Evolutionary conservation across 2,329 filamentous ascomycete species (phyloP).

Genomic region (Cordyceps fumosorosea): DNA sequence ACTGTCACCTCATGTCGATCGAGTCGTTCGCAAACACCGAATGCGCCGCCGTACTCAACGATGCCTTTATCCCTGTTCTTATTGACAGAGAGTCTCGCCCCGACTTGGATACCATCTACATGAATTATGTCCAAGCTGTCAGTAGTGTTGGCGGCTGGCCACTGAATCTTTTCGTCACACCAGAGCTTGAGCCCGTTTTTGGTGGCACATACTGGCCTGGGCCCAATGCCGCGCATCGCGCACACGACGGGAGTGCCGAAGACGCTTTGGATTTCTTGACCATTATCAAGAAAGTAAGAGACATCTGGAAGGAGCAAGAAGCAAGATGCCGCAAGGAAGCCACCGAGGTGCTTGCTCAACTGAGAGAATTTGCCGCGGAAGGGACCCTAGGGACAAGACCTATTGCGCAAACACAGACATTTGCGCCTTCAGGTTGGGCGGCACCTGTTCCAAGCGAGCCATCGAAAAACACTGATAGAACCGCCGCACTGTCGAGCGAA

Average conservation of each 20-base stretch:
- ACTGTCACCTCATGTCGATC: constrained; percentile 84
- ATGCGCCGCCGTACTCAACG: constrained; percentile 76
- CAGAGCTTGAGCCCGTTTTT: constrained; percentile 87
- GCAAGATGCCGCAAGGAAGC: constrained; percentile 77
- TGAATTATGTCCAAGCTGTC: constrained; percentile 96
- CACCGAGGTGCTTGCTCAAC: constrained; percentile 70
- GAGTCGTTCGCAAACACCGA: constrained; percentile 84
- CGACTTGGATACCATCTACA: constrained; percentile 91
- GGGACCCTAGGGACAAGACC: constrained; percentile 57
- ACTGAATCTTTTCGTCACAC: constrained; percentile 92
- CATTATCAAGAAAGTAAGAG: constrained; percentile 71
- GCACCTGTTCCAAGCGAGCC: constrained; percentile 24
- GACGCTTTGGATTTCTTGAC: constrained; percentile 73
- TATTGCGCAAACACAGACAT: constrained; percentile 24
- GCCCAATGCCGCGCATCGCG: constrained; percentile 49
- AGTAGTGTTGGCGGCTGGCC: constrained; percentile 90
- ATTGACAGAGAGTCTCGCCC: constrained; percentile 91
- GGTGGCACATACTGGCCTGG: constrained; percentile 95
- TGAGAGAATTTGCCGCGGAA: constrained; percentile 83
- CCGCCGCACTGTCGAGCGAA: constrained; percentile 49
- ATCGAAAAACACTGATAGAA: constrained; percentile 18
- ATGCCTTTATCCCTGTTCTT: constrained; percentile 83
- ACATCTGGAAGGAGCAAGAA: constrained; percentile 77
- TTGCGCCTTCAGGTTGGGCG: constrained; percentile 25
- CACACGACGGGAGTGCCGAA: constrained; percentile 35